These are phyloP conservation scores for Tricholoma sp. DNA, from an alignment of 768 basidiomycete genomes.

Conservation along the genomic window DNA sequence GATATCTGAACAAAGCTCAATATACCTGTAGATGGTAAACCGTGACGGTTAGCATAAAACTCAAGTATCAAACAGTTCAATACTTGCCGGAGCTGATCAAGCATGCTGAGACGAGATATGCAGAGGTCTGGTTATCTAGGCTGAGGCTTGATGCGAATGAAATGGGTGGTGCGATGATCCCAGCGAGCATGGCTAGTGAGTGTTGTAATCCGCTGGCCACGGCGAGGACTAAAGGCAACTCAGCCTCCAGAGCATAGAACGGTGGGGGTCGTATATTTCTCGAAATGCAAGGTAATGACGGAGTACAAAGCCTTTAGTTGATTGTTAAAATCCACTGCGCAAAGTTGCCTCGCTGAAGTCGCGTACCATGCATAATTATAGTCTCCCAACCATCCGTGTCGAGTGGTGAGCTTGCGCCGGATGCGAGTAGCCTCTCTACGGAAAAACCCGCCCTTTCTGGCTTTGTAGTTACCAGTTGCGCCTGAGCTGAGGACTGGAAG, in stretches of 20 bases:
- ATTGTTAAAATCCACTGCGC: not conserved
- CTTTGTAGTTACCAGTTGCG: not conserved
- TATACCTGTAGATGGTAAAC: slow-evolving; percentile 42
- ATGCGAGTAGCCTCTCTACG: slow-evolving; percentile 7
- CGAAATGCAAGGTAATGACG: slow-evolving; percentile 54
- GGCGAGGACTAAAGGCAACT: slow-evolving; percentile 69
- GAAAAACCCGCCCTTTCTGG: not conserved
- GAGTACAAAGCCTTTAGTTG: slow-evolving; percentile 52
- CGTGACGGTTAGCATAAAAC: not conserved
- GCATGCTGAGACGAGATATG: slow-evolving; percentile 80
- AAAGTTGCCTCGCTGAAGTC: not conserved
- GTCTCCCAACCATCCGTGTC: slow-evolving; percentile 77
- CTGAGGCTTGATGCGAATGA: slow-evolving; percentile 65
- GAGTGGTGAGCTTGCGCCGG: slow-evolving; percentile 33
- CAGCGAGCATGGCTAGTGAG: slow-evolving; percentile 78
- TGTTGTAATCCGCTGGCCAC: slow-evolving; percentile 73
- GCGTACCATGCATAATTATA: slow-evolving; percentile 67
- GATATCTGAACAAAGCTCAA: slow-evolving; percentile 79
- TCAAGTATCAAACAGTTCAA: not conserved
- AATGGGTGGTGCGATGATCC: slow-evolving; percentile 79
- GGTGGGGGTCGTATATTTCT: slow-evolving; percentile 45
- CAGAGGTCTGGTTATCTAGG: slow-evolving; percentile 51
- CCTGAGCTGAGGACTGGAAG: slow-evolving; percentile 9
- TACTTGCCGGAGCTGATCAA: slow-evolving; percentile 71
- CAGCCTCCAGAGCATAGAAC: slow-evolving; percentile 70